These are phyloP conservation scores for Globisporangium emineosum DNA, from an alignment of 352 stramenopile genomes.

Conservation along the genomic window DNA sequence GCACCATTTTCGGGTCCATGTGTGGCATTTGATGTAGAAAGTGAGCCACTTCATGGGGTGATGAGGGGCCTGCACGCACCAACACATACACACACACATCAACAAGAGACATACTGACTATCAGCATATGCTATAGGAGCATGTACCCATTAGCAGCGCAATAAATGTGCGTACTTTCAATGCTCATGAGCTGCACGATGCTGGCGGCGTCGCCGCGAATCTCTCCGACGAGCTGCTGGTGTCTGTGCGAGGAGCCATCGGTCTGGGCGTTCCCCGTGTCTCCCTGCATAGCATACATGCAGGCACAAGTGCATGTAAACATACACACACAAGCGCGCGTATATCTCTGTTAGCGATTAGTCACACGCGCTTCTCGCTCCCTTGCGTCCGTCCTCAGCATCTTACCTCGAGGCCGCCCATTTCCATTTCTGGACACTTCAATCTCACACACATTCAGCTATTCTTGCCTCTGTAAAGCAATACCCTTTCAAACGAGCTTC, in stretches of 20 bases:
- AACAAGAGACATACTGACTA: neutral
- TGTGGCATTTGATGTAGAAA: constrained; percentile 67
- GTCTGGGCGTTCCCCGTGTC: constrained; percentile 3
- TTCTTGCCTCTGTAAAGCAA: too few relatives aligned
- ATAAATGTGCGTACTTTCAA: constrained; percentile 34
- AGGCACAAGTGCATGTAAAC: neutral
- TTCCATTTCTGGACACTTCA: neutral
- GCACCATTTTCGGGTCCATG: constrained; percentile 64
- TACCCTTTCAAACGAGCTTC: too few relatives aligned
- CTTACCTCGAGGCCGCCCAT: constrained; percentile 8
- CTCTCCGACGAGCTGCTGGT: constrained; percentile 1
- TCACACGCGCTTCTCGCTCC: neutral
- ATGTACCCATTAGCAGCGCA: too few relatives aligned
- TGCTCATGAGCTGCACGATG: constrained; percentile 43
- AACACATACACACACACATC: neutral
- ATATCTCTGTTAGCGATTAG: neutral
- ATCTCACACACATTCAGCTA: too few relatives aligned
- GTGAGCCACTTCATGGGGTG: constrained; percentile 55
- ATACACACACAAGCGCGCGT: neutral
- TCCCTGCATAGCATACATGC: neutral
- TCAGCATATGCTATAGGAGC: neutral
- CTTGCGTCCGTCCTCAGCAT: neutral
- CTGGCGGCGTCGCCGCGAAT: constrained; percentile 23
- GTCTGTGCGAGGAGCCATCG: neutral
- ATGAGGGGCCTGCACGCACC: constrained; percentile 25